These are phyloP conservation scores for Acacia melanoxylon DNA, from an alignment of 306 rosid genomes.

Conservation along the genomic window DNA sequence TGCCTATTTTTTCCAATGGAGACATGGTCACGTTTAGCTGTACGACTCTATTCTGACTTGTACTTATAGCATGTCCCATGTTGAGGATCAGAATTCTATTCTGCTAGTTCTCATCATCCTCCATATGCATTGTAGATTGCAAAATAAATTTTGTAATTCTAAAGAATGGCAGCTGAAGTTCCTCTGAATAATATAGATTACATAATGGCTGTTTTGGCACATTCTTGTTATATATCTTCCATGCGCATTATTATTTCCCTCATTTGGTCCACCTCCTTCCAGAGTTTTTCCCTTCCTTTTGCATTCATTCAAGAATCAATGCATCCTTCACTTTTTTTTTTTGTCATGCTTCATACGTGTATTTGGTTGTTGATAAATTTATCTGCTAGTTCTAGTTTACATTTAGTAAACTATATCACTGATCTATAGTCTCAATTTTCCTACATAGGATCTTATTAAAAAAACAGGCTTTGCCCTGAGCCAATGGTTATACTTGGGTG, in stretches of 20 bases:
- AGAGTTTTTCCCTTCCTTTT: not conserved
- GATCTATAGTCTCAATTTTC: slow-evolving; percentile 29
- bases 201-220: not conserved
- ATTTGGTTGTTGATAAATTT: not conserved
- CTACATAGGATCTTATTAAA: slow-evolving; percentile 56
- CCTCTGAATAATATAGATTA: not conserved
- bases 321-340: not conserved
- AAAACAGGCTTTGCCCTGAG: slow-evolving; percentile 58
- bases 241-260: not conserved
- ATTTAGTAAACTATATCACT: slow-evolving; percentile 4
- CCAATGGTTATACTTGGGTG: slow-evolving; percentile 86
- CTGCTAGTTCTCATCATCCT: not conserved
- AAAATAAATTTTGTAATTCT: not conserved
- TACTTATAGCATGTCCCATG: slow-evolving; percentile 11
- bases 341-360: not conserved
- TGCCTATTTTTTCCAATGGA: slow-evolving; percentile 85
- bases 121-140: not conserved
- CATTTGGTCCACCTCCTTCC: not conserved
- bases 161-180: not conserved
- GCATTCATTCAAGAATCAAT: not conserved
- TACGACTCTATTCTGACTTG: slow-evolving; percentile 36
- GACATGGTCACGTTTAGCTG: slow-evolving; percentile 69
- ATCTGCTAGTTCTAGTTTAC: not conserved
- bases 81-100: not conserved
- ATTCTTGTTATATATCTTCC: not conserved